These are phyloP conservation scores for Cyberlindnera mississippiensis DNA, from an alignment of 805 yeast genomes.

Conservation along the genomic window DNA sequence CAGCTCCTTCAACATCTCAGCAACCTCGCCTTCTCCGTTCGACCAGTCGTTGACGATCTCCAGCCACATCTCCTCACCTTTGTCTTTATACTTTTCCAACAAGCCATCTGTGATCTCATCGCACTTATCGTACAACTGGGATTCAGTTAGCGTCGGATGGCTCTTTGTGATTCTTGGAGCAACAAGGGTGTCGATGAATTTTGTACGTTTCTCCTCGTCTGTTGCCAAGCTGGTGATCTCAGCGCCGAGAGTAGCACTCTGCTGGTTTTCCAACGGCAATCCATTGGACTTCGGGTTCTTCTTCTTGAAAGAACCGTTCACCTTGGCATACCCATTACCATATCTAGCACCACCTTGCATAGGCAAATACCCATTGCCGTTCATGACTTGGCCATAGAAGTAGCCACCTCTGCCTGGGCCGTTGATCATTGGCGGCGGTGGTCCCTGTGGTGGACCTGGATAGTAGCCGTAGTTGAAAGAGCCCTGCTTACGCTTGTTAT, in stretches of 20 bases:
- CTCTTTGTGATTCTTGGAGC: slow-evolving; percentile 6
- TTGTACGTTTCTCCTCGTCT: slow-evolving; percentile 9
- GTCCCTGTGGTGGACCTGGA: not conserved
- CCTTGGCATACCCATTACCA: slow-evolving; percentile 1
- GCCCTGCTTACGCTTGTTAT: slow-evolving; percentile 36
- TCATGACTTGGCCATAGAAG: not conserved
- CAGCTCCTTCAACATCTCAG: slow-evolving; percentile 7
- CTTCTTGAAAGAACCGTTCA: slow-evolving; percentile 2
- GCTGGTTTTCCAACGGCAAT: slow-evolving; percentile 5
- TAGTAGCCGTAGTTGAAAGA: slow-evolving; percentile 1
- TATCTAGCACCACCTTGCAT: not conserved
- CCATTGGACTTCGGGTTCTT: not conserved
- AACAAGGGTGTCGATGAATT: slow-evolving; percentile 9
- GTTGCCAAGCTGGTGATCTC: slow-evolving; percentile 5
- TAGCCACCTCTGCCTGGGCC: not conserved
- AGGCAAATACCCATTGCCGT: slow-evolving; percentile 4
- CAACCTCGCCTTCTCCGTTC: slow-evolving; percentile 9
- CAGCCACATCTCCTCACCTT: slow-evolving; percentile 13
- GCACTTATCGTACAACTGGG: slow-evolving; percentile 7
- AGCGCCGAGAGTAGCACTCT: slow-evolving; percentile 10
- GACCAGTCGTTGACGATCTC: slow-evolving; percentile 19
- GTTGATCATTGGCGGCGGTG: not conserved
- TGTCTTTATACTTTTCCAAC: slow-evolving; percentile 4
- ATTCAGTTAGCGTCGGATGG: slow-evolving; percentile 8
- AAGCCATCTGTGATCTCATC: slow-evolving; percentile 4